Base-by-base conservation (phyloP, 176 grass and related monocot species). In the Olyra latifolia region DNA sequence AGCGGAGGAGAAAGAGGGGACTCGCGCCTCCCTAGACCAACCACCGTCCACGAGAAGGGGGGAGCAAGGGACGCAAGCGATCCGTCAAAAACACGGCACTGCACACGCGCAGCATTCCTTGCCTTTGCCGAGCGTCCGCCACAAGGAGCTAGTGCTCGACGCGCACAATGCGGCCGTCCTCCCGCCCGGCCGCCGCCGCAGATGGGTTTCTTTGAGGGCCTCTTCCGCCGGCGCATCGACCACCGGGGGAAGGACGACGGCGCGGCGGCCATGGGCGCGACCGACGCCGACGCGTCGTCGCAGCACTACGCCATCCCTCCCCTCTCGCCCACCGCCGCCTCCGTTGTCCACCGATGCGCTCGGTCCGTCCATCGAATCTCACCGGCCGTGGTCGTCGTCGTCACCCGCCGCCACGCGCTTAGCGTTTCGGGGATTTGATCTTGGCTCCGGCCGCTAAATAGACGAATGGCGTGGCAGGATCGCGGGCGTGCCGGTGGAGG, bases 301-400 rank as follows among this genome's bases (percentile, higher is more conserved):
- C 28, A 74, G 62, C 40, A 20, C 62, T 9, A 56, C 69, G 71
- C 81, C 55, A 85, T 99, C 53, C 77, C 88, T 50, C 57, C 53
- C 23, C 90, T 99, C 78, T 95, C 96, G 3, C 39, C 88, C 74
- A 71, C 90, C 11, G 90, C 96, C 65, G 74, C 64, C 82, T 91
- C 92, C 62, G 79, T 99, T 62, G 64, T 99, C 69, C 66, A 48
- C 76, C 90, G 90, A 27, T 95, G 92, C 63, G 79, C 90, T 3
- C 81, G 79, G 96, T 99, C 22, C 47, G 75, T 20, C 22, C 38
- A 2, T 24, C 65, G 2, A 2, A 35, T 35, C 32, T 35, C 32
- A 3, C 32, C 32, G n/a, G n/a, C 5, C 32, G 0, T 35, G 4
- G 4, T 35, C 32, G 0, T 35, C 32, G 4, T 38, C 41, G 3